Evolutionary conservation across 2,329 filamentous ascomycete species (phyloP).

Genomic region (Blumeria hordei): DNA sequence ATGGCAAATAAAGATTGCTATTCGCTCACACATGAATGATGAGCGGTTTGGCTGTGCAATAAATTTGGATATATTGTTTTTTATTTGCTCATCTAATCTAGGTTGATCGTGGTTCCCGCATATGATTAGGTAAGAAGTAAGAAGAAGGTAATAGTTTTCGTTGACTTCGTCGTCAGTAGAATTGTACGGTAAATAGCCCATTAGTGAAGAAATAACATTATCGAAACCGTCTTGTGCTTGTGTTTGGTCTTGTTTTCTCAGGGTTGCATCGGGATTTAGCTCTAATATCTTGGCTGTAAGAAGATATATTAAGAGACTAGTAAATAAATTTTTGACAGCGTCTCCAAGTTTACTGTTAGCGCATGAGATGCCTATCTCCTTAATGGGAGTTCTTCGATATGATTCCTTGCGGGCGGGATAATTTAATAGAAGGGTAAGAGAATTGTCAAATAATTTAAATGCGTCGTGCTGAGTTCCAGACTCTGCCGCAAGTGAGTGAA

Average conservation of each 20-base stretch:
- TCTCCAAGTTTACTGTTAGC: conserved; percentile 1
- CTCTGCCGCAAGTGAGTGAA: conserved; percentile 16
- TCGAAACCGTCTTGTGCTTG: not conserved
- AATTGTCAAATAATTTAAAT: conserved; percentile 16
- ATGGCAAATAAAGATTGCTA: conserved; percentile 19
- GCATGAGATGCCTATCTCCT: too few species aligned
- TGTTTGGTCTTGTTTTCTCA: not conserved
- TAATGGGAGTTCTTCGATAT: not conserved
- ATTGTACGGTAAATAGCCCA: conserved; percentile 4
- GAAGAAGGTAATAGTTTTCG: conserved; percentile 4
- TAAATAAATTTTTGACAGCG: conserved; percentile 17
- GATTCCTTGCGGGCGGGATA: not conserved
- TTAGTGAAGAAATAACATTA: conserved; percentile 5
- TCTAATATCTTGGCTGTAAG: conserved; percentile 16
- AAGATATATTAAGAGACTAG: conserved; percentile 20
- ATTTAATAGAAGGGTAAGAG: conserved; percentile 13
- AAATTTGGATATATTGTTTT: conserved; percentile 2
- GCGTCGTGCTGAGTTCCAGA: conserved; percentile 14
- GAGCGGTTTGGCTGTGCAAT: not conserved
- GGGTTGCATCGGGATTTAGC: not conserved
- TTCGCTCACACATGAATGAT: conserved; percentile 1
- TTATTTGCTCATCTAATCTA: not conserved
- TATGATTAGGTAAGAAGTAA: conserved; percentile 6
- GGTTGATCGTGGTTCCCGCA: not conserved
- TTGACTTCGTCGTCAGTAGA: not conserved